Percentiles rank a stretch among this genome's conserved stretches.
Conservation (phyloP, 768 basidiomycete species). For the Mycena rosella region DNA sequence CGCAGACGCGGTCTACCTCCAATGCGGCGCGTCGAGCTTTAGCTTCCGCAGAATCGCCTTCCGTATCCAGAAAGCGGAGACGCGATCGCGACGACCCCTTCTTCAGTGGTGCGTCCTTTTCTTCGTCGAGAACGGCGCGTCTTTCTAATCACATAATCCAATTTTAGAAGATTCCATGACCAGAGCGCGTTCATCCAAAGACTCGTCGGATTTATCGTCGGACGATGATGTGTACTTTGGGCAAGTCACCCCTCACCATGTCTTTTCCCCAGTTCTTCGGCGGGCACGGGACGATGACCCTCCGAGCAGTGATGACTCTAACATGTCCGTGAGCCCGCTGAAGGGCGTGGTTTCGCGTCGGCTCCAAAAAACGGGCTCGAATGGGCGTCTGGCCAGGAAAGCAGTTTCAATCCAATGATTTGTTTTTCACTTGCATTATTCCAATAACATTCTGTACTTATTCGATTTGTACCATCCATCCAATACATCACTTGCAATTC, state of each 20-base stretch:
- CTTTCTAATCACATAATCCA: neutral
- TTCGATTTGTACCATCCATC: neutral
- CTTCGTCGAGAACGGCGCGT: neutral
- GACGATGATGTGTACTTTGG: conserved; percentile 76
- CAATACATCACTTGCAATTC: neutral
- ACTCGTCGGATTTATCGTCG: conserved; percentile 55
- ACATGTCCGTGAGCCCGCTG: conserved; percentile 60
- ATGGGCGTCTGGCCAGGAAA: conserved; percentile 13
- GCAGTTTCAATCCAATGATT: conserved; percentile 5
- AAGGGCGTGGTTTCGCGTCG: conserved; percentile 58
- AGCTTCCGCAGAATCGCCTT: conserved; percentile 1
- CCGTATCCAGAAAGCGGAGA: conserved; percentile 25
- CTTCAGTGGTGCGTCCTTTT: conserved; percentile 30
- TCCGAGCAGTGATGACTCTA: conserved; percentile 61
- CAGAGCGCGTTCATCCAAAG: neutral
- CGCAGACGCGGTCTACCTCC: conserved; percentile 29
- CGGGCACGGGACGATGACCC: conserved; percentile 55
- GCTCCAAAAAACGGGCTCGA: conserved; percentile 50
- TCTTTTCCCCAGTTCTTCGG: conserved; percentile 71
- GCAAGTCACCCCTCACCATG: conserved; percentile 77
- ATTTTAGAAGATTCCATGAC: conserved; percentile 15
- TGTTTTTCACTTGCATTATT: neutral
- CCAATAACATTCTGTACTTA: too few relatives aligned
- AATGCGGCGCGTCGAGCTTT: conserved; percentile 22
- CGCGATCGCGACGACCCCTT: conserved; percentile 22